Evolutionary conservation across 2,329 filamentous ascomycete genomes (phyloP), one percentile per base, ranked within the genome.

Genomic region (Massarina eburnea): DNA sequence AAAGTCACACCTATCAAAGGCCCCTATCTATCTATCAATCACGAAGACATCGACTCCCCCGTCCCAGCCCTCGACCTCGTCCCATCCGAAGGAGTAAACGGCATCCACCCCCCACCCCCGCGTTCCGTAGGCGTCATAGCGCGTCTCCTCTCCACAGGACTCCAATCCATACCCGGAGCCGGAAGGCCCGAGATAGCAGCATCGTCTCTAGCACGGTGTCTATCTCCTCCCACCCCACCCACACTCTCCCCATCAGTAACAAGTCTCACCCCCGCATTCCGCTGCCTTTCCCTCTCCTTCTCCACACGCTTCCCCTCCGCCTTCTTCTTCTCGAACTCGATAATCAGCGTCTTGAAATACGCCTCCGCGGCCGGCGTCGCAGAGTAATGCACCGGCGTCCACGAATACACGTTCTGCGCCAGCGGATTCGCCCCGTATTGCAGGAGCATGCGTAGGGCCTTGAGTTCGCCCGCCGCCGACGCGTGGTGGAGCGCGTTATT

Each of bases 401-500:
- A 95, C 62, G 82, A 85, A 76, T 85, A 89, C 2, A 83, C 74
- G 63, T 95, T 95, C 55, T 79, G 78, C 44, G 81, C 82, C 43
- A 86, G 78, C 0, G 88, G 81, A 56, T 91, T 85, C 0, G 90
- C 89, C 9, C 90, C 90, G 1, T 88, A 88, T 3, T 86, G 84
- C 10, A 95, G 77, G 42, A 95, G 75, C 27, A 90, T 86, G 34
- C 90, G 78, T 43, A 95, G 72, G 0, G 89, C 86, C 43, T 91
- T 82, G 36, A 95, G 70, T 57, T 92, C 87, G 1, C 90, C 90
- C 59, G 88, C 88, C 36, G 86, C 86, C 60, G 84, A 89, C 10
- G 91, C 91, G 72, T 94, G 91, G 71, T 95, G 90, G 34, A 95
- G 75, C 0, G 89, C 88, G 2, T 89, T 95, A 65, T 95, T 94